phyloP scores from a whole-genome alignment of 1,284 basidiomycete genomes.

The Cryptococcus sp. region DNA sequence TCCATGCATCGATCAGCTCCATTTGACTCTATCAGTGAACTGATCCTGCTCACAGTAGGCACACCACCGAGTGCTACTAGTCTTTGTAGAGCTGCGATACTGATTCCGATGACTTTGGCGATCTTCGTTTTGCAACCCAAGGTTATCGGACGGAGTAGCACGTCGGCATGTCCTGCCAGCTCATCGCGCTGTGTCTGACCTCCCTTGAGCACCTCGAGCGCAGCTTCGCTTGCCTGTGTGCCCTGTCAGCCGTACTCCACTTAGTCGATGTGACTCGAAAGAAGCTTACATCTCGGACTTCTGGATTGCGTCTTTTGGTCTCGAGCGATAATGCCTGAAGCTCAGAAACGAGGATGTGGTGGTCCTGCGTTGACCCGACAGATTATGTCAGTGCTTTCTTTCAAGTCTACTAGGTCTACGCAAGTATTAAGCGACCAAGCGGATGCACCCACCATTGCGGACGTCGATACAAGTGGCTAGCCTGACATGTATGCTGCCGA shows the following conservation, averaged over 20 bases:
- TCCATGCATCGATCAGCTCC: background rate
- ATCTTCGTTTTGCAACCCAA: constrained; percentile 93
- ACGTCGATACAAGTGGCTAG: too few relatives aligned
- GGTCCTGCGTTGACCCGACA: constrained; percentile 36
- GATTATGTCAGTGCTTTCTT: too few relatives aligned
- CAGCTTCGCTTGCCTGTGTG: constrained; percentile 71
- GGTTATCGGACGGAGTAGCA: constrained; percentile 83
- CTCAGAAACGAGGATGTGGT: constrained; percentile 51
- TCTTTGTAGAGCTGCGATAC: constrained; percentile 86
- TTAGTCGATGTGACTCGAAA: too few relatives aligned
- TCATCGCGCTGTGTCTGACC: constrained; percentile 60
- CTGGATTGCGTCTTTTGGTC: constrained; percentile 75
- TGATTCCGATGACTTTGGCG: constrained; percentile 89
- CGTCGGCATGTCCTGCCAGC: constrained; percentile 65
- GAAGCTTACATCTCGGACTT: constrained; percentile 71
- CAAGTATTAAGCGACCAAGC: too few relatives aligned
- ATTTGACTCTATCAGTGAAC: background rate
- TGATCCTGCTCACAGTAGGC: constrained; percentile 55
- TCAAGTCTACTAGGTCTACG: too few relatives aligned
- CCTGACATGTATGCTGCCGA: too few relatives aligned
- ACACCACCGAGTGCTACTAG: constrained; percentile 85
- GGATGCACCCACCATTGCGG: too few relatives aligned
- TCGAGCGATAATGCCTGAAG: constrained; percentile 74
- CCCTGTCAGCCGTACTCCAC: constrained; percentile 4
- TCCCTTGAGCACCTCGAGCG: constrained; percentile 73